A percentile compares a stretch with the other conserved stretches of the same genome.
Conservation (phyloP, 2,329 filamentous ascomycete species). For the Raffaelea albimanens region DNA sequence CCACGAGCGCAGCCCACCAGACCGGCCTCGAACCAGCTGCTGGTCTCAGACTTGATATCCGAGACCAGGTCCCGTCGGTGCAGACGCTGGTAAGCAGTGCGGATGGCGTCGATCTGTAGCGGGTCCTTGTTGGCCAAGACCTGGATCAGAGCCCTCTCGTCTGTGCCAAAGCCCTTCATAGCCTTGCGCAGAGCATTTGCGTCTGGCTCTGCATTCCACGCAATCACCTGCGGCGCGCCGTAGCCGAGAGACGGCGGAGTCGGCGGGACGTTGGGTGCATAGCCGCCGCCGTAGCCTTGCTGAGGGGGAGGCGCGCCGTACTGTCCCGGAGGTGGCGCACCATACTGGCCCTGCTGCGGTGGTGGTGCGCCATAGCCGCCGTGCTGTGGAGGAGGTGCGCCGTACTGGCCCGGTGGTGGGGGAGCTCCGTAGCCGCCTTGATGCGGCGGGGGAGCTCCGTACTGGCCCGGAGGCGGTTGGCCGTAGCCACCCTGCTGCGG, state of each 20-base stretch:
- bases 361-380: slow-evolving; percentile 15
- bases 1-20: slow-evolving; percentile 69
- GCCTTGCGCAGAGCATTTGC: slow-evolving; percentile 65
- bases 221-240: slow-evolving; percentile 57
- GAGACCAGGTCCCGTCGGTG: slow-evolving; percentile 60
- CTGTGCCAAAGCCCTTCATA: slow-evolving; percentile 87
- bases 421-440: slow-evolving; percentile 20
- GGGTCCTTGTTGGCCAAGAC: slow-evolving; percentile 66
- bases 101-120: slow-evolving; percentile 62
- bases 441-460: slow-evolving; percentile 15
- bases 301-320: slow-evolving; percentile 18
- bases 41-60: slow-evolving; percentile 71
- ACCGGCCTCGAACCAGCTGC: slow-evolving; percentile 63
- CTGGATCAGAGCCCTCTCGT: slow-evolving; percentile 68
- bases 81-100: slow-evolving; percentile 54
- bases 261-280: slow-evolving; percentile 29
- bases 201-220: slow-evolving; percentile 58
- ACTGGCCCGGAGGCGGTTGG: slow-evolving; percentile 26
- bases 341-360: slow-evolving; percentile 7
- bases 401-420: slow-evolving; percentile 26
- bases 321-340: slow-evolving; percentile 18
- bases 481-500: slow-evolving; percentile 10
- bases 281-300: slow-evolving; percentile 17
- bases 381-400: not conserved
- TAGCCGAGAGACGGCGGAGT: slow-evolving; percentile 67